Evolutionary conservation across 1,139 yeast species (phyloP).

Genomic region (Suhomyces ambrosiae): DNA sequence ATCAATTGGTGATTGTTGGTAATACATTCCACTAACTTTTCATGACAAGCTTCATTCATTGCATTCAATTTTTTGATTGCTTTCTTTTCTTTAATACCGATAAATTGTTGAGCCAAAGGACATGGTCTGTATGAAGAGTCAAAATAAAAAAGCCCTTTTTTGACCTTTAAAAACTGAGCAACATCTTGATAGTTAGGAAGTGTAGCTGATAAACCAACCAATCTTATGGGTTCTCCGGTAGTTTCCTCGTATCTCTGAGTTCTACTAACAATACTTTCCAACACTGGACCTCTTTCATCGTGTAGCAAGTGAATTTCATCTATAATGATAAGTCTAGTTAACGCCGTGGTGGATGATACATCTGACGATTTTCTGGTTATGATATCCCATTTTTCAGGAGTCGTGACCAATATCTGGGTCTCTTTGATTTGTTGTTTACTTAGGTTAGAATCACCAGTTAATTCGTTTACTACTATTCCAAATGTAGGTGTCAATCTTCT

Average conservation of each 20-base stretch:
- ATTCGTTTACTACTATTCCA: slow-evolving; percentile 78
- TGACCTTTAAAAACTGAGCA: slow-evolving; percentile 74
- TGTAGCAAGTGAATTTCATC: slow-evolving; percentile 94
- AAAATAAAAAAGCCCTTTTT: slow-evolving; percentile 69
- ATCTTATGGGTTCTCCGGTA: slow-evolving; percentile 53
- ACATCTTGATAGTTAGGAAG: slow-evolving; percentile 90
- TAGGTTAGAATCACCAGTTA: slow-evolving; percentile 87
- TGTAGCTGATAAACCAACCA: slow-evolving; percentile 92
- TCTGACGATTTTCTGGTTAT: slow-evolving; percentile 81
- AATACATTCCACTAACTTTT: slow-evolving; percentile 71
- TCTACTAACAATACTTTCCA: slow-evolving; percentile 85
- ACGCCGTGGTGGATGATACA: slow-evolving; percentile 53
- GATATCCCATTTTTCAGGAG: slow-evolving; percentile 98
- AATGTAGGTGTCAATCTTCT: slow-evolving; percentile 61
- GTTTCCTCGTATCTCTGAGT: slow-evolving; percentile 53
- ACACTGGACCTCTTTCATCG: slow-evolving; percentile 93
- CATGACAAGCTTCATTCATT: slow-evolving; percentile 90
- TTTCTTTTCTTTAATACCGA: slow-evolving; percentile 85
- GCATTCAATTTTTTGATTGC: slow-evolving; percentile 79
- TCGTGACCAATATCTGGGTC: slow-evolving; percentile 86
- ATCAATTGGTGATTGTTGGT: slow-evolving; percentile 68
- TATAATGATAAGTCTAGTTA: slow-evolving; percentile 75
- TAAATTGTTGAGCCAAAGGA: slow-evolving; percentile 84
- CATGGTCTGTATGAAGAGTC: slow-evolving; percentile 88
- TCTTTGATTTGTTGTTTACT: slow-evolving; percentile 75